Conservation (phyloP, 2,329 filamentous ascomycete genomes). For the Paradendryphiella salina region DNA sequence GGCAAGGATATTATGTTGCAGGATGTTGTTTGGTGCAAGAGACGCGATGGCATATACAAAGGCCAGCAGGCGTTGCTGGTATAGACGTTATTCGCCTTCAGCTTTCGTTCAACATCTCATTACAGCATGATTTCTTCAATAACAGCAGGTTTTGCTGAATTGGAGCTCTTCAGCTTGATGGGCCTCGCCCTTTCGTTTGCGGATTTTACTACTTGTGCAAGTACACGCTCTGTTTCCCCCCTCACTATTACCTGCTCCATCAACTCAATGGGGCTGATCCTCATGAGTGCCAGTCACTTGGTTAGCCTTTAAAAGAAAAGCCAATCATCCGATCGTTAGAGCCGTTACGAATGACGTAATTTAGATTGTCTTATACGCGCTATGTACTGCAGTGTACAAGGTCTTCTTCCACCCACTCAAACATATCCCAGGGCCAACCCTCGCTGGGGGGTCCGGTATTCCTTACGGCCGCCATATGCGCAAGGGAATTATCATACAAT, state of each 20-base stretch:
- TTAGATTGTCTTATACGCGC: constrained; percentile 19
- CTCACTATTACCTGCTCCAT: too few relatives aligned
- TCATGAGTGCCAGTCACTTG: too few relatives aligned
- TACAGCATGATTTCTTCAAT: not conserved
- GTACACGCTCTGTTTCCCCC: too few relatives aligned
- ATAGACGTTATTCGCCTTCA: not conserved
- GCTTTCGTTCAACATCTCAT: not conserved
- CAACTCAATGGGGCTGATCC: too few relatives aligned
- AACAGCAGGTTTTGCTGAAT: not conserved
- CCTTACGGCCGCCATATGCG: constrained; percentile 37
- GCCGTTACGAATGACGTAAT: not conserved
- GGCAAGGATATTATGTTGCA: too few relatives aligned
- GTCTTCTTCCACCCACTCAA: constrained; percentile 51
- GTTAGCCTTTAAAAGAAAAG: too few relatives aligned
- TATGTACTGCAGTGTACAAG: constrained; percentile 40
- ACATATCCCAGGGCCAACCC: constrained; percentile 50
- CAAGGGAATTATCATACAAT: constrained; percentile 32
- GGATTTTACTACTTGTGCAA: too few relatives aligned
- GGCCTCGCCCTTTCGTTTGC: not conserved
- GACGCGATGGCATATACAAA: too few relatives aligned
- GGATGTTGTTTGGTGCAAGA: too few relatives aligned
- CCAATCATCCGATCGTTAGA: not conserved
- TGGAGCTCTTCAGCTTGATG: not conserved
- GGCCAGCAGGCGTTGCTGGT: too few relatives aligned
- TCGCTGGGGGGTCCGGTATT: constrained; percentile 38